Conservation (phyloP, 192 early-diverging fungal species). For the Coemansia erecta region DNA sequence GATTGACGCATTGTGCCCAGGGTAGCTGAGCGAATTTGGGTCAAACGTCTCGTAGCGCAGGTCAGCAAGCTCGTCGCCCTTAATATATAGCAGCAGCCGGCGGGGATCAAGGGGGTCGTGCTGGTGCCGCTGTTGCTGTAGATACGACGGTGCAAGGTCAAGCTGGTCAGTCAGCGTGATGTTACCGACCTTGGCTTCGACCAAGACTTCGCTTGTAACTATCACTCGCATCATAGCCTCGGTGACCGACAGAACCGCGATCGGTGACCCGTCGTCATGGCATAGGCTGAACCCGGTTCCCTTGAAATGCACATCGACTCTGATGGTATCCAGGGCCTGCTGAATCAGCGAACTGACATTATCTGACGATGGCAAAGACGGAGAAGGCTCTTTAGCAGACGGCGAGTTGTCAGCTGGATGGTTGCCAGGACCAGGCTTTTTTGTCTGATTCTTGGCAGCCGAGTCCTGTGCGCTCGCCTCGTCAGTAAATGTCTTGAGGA, state of each 20-base stretch:
- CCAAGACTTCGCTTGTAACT: conserved; percentile 59
- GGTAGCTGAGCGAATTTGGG: conserved; percentile 56
- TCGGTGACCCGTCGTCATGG: conserved; percentile 65
- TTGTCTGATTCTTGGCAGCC: conserved; percentile 16
- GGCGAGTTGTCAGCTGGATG: not conserved
- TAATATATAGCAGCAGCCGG: conserved; percentile 71
- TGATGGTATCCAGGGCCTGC: conserved; percentile 61
- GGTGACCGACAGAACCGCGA: conserved; percentile 73
- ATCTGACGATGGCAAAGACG: not conserved
- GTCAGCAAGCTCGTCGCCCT: conserved; percentile 86
- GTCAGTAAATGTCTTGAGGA: conserved; percentile 70
- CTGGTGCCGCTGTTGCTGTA: not conserved
- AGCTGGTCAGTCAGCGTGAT: conserved; percentile 67
- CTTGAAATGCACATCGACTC: conserved; percentile 71
- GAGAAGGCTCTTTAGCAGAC: too few species aligned
- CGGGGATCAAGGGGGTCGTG: conserved; percentile 11
- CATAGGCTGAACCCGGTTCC: conserved; percentile 82
- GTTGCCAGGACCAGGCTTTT: not conserved
- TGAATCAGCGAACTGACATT: conserved; percentile 37
- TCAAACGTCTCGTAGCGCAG: conserved; percentile 86
- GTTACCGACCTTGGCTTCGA: conserved; percentile 70
- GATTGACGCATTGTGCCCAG: conserved; percentile 81
- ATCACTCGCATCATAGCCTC: conserved; percentile 68
- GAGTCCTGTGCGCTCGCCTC: conserved; percentile 6
- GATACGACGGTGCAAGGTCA: conserved; percentile 24